Evolutionary conservation across 805 yeast species (phyloP).

Genomic region (Debaryomyces prosopidis): DNA sequence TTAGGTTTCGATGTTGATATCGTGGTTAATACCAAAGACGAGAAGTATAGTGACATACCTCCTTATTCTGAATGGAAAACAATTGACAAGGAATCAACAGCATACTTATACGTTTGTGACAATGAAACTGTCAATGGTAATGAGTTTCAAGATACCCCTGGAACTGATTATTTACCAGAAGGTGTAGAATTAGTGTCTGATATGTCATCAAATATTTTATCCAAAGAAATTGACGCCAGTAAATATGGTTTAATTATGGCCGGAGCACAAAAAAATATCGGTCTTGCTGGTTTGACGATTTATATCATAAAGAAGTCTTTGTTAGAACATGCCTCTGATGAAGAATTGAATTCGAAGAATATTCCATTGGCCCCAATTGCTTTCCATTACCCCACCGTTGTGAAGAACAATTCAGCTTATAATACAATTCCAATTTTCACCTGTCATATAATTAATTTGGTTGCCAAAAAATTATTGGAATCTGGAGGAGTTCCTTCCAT

Average conservation of each 20-base stretch:
- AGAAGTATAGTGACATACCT: slow-evolving; percentile 69
- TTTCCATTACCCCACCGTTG: slow-evolving; percentile 81
- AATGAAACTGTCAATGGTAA: slow-evolving; percentile 97
- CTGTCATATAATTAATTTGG: slow-evolving; percentile 80
- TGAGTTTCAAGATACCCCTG: slow-evolving; percentile 63
- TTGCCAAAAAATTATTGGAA: slow-evolving; percentile 58
- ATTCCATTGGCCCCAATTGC: slow-evolving; percentile 90
- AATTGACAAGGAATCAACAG: slow-evolving; percentile 57
- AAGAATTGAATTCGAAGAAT: slow-evolving; percentile 54
- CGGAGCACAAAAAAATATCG: slow-evolving; percentile 98
- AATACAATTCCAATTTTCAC: slow-evolving; percentile 96
- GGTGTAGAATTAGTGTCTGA: slow-evolving; percentile 87
- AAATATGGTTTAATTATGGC: slow-evolving; percentile 91
- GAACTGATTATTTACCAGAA: slow-evolving; percentile 55
- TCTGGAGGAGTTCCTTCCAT: slow-evolving; percentile 75
- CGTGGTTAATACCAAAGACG: slow-evolving; percentile 63
- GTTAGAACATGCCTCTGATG: slow-evolving; percentile 65
- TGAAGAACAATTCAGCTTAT: slow-evolving; percentile 87
- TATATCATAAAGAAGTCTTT: slow-evolving; percentile 85
- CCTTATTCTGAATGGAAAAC: slow-evolving; percentile 63
- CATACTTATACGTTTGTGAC: slow-evolving; percentile 89
- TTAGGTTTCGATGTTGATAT: slow-evolving; percentile 75
- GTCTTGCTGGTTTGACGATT: slow-evolving; percentile 91
- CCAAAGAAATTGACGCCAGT: slow-evolving; percentile 75
- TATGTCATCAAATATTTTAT: slow-evolving; percentile 89